Evolutionary conservation across 257 asterid genomes (phyloP).

Genomic region (Lycium barbarum): DNA sequence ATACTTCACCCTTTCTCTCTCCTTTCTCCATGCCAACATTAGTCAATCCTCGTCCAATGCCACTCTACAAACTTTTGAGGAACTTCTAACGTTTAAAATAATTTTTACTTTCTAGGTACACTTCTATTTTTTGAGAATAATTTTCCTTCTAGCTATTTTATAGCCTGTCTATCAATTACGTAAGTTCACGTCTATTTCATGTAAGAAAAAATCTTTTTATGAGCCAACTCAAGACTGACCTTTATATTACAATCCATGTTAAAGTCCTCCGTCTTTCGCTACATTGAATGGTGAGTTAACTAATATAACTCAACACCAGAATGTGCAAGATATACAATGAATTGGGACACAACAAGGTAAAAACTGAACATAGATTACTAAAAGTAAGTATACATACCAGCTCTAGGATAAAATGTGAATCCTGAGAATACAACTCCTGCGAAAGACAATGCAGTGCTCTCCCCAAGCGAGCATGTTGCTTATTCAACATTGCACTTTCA

Average conservation of each 20-base stretch:
- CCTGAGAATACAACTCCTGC: slow-evolving; percentile 94
- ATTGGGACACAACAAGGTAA: neutral
- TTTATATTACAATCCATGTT: neutral
- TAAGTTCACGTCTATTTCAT: neutral
- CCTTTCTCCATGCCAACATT: neutral
- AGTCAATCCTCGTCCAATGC: neutral
- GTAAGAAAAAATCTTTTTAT: too few relatives aligned
- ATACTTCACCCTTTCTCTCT: neutral
- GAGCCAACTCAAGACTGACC: neutral
- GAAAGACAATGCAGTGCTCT: slow-evolving; percentile 98
- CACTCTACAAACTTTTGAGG: neutral
- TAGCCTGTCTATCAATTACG: neutral
- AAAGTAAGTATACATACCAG: slow-evolving; percentile 57
- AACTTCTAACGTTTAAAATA: neutral
- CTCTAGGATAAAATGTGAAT: slow-evolving; percentile 96
- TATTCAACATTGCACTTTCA: slow-evolving; percentile 76
- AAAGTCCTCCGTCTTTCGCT: neutral
- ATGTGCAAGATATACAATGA: neutral
- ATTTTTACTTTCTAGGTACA: too few relatives aligned
- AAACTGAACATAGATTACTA: neutral
- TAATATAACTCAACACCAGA: neutral
- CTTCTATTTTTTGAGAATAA: too few relatives aligned
- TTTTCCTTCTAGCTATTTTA: too few relatives aligned
- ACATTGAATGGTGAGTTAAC: neutral
- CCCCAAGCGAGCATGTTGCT: slow-evolving; percentile 97